Evolutionary conservation across 192 early-diverging fungal genomes (phyloP).

Genomic region (Mortierella antarctica): DNA sequence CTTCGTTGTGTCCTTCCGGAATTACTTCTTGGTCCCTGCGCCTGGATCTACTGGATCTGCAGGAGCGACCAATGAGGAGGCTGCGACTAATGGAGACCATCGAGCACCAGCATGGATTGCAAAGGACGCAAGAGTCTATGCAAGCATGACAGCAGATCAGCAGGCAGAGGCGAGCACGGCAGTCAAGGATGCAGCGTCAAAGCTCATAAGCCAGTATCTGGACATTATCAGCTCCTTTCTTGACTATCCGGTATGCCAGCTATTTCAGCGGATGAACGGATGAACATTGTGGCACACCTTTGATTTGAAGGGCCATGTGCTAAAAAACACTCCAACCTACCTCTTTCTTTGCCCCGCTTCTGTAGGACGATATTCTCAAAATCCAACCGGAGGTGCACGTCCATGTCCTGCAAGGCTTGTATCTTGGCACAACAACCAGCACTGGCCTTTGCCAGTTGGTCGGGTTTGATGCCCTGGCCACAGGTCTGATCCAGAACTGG

Average conservation of each 20-base stretch:
- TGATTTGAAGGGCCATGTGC: no score
- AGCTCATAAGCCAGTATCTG: constrained; percentile 59
- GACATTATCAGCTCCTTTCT: constrained; percentile 54
- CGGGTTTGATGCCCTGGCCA: constrained; percentile 34
- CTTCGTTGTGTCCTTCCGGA: constrained; percentile 60
- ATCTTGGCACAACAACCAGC: constrained; percentile 18
- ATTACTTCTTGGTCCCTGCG: constrained; percentile 51
- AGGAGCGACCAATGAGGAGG: constrained; percentile 2
- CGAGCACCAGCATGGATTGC: constrained; percentile 23
- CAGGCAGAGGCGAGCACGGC: constrained; percentile 37
- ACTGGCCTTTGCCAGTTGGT: constrained; percentile 28
- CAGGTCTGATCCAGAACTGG: constrained; percentile 45
- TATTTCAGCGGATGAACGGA: no score
- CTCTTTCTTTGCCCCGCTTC: not conserved
- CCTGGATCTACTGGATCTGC: constrained; percentile 7
- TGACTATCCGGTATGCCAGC: constrained; percentile 57
- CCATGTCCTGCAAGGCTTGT: constrained; percentile 39
- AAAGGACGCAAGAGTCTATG: constrained; percentile 34
- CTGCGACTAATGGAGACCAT: not conserved
- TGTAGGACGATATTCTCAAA: constrained; percentile 33
- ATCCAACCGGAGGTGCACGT: constrained; percentile 41
- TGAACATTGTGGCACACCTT: no score
- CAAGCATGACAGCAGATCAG: constrained; percentile 37
- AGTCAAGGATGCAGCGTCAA: constrained; percentile 50
- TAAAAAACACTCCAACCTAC: not conserved